These are phyloP conservation scores for Vanderwaltozyma verrucispora DNA, from an alignment of 805 yeast species.

Conservation along the genomic window DNA sequence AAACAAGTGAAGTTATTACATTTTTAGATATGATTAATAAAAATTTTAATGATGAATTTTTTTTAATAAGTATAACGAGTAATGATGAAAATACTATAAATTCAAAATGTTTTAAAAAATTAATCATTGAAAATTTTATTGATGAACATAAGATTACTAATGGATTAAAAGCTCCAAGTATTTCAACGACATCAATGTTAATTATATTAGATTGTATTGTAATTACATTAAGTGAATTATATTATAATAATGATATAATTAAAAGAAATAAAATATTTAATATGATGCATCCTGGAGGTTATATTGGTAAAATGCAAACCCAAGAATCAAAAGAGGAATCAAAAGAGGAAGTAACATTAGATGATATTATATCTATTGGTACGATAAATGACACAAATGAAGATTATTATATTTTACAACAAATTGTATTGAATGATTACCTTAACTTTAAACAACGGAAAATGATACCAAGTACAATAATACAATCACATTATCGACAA, in stretches of 20 bases:
- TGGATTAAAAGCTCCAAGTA: slow-evolving; percentile 83
- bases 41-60: not conserved
- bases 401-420: too few species aligned
- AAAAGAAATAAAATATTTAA: slow-evolving; percentile 50
- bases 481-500: too few species aligned
- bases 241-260: slow-evolving; percentile 43
- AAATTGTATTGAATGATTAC: too few species aligned
- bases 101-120: slow-evolving; percentile 28
- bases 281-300: slow-evolving; percentile 83
- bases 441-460: too few species aligned
- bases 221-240: slow-evolving; percentile 58
- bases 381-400: too few species aligned
- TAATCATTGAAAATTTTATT: slow-evolving; percentile 31
- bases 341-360: too few species aligned
- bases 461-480: too few species aligned
- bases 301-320: slow-evolving; percentile 74
- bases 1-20: slow-evolving; percentile 61
- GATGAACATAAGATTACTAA: slow-evolving; percentile 50
- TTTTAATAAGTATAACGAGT: slow-evolving; percentile 1
- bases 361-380: too few species aligned
- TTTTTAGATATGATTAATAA: slow-evolving; percentile 13
- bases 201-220: slow-evolving; percentile 72
- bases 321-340: too few species aligned
- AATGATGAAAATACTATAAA: slow-evolving; percentile 9
- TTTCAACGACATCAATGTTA: slow-evolving; percentile 67